Conservation (phyloP, 345 rosid species). For the Dimocarpus longan region DNA sequence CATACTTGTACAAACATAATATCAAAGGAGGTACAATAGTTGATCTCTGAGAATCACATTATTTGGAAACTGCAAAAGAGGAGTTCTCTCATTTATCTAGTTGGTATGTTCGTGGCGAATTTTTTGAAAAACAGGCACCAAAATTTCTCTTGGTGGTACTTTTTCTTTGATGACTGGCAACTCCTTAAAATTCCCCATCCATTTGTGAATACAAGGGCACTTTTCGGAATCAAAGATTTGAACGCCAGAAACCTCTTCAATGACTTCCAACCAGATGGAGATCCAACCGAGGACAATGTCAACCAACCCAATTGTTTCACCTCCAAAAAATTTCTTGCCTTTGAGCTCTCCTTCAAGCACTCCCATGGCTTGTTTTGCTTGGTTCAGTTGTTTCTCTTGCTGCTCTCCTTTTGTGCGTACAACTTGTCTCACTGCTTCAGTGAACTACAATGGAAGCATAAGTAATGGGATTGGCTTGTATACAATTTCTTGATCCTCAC, state of each 20-base stretch:
- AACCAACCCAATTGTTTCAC: constrained; percentile 13
- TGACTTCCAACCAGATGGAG: constrained; percentile 4
- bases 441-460: background rate
- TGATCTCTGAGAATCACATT: too few relatives aligned
- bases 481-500: background rate
- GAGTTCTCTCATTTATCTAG: background rate
- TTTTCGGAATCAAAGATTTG: constrained; percentile 4
- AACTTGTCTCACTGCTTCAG: background rate
- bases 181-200: constrained; percentile 11
- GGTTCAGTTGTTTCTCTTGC: constrained; percentile 6
- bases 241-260: constrained; percentile 10
- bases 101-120: background rate
- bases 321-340: constrained; percentile 23
- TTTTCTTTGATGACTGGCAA: background rate
- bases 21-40: too few relatives aligned
- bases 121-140: background rate
- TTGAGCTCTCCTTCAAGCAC: constrained; percentile 18
- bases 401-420: background rate
- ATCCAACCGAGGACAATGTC: constrained; percentile 18
- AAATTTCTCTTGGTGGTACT: background rate
- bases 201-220: constrained; percentile 9
- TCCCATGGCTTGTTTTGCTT: constrained; percentile 23
- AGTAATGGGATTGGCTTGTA: background rate
- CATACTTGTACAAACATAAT: too few relatives aligned
- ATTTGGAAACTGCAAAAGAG: too few relatives aligned